Evolutionary conservation across 805 yeast species (phyloP).

Genomic region (Barnettozyma vustinii): DNA sequence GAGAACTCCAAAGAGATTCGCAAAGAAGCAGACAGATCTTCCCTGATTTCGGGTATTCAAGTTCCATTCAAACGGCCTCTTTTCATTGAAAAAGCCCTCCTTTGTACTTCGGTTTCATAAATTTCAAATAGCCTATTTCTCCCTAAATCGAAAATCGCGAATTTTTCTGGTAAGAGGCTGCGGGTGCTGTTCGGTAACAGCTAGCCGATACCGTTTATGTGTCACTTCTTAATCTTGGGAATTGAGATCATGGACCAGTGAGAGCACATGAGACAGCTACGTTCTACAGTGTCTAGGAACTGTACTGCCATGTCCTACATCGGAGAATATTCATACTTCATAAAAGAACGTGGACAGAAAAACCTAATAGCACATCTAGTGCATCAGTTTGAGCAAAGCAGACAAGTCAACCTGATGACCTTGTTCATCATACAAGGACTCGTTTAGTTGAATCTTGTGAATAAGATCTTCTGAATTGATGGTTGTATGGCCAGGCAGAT

Average conservation of each 20-base stretch:
- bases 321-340: too few relatives aligned
- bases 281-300: too few relatives aligned
- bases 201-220: too few relatives aligned
- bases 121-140: not conserved
- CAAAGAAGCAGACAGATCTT: too few relatives aligned
- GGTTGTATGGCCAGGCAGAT: not conserved
- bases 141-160: not conserved
- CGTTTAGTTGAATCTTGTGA: slow-evolving; percentile 2
- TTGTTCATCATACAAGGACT: slow-evolving; percentile 6
- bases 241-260: not conserved
- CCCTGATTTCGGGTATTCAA: too few relatives aligned
- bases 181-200: too few relatives aligned
- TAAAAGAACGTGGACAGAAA: too few relatives aligned
- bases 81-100: not conserved
- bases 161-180: not conserved
- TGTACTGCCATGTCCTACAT: too few relatives aligned
- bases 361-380: not conserved
- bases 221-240: too few relatives aligned
- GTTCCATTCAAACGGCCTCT: too few relatives aligned
- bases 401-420: slow-evolving; percentile 6
- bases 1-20: too few relatives aligned
- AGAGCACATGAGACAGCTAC: not conserved
- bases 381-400: not conserved
- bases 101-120: too few relatives aligned
- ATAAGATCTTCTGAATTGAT: not conserved